phyloP scores from a whole-genome alignment of 1,139 yeast species.

The Protomyces macrosporus region DNA sequence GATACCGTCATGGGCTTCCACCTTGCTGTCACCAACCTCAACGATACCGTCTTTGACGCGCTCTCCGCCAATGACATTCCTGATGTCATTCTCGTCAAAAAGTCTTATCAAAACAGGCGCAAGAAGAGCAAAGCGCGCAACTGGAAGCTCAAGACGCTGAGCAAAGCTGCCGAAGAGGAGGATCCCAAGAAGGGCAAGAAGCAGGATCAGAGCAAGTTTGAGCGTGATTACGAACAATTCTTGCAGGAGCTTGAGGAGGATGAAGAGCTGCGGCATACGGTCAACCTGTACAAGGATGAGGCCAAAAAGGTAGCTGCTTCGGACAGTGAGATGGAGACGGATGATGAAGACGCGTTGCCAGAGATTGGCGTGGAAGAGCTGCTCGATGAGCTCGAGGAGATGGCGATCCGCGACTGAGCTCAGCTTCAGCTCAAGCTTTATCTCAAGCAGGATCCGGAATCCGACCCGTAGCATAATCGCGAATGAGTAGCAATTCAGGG shows the following conservation, averaged over 20 bases:
- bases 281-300: constrained; percentile 68
- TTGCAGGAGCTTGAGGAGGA: constrained; percentile 97
- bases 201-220: constrained; percentile 84
- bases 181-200: constrained; percentile 67
- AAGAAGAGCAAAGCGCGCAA: constrained; percentile 73
- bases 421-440: too few species aligned
- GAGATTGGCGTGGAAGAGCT: constrained; percentile 41
- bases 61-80: constrained; percentile 57
- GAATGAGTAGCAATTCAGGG: constrained; percentile 3
- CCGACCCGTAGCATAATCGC: neutral
- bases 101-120: constrained; percentile 61
- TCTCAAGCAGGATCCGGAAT: neutral
- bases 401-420: constrained; percentile 59
- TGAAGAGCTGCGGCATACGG: constrained; percentile 80
- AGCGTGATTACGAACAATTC: constrained; percentile 90
- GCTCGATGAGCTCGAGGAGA: constrained; percentile 75
- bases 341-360: constrained; percentile 45
- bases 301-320: constrained; percentile 45
- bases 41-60: constrained; percentile 76
- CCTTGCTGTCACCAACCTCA: constrained; percentile 75
- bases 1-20: constrained; percentile 91
- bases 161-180: constrained; percentile 82
- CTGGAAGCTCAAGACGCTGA: constrained; percentile 96
- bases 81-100: constrained; percentile 91
- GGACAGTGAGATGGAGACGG: constrained; percentile 32